Evolutionary conservation across 305 asterid genomes (phyloP), one percentile per base, ranked within the genome.

Genomic region (Lippia alba): DNA sequence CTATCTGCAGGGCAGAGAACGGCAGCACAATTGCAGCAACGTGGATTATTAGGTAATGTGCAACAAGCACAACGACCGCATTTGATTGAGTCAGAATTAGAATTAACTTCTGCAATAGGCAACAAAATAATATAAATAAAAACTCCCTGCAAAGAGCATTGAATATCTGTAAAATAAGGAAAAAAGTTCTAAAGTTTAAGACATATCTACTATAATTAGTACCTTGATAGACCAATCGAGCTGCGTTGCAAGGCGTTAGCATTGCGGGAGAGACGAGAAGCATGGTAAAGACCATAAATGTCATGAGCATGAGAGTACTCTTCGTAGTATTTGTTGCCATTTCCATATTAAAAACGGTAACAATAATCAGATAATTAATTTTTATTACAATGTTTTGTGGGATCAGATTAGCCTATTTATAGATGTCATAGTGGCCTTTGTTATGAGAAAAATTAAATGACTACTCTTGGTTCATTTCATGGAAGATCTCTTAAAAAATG

Each of bases 241-340:
- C 62, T 6, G 82, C 76, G 3, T 70, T 17, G 64, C 58, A 56
- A 34, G 67, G 30, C 30, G 3, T 24, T 24, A 24, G 61, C 10
- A 44, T 3, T 16, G 64, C 64, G 2, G 63, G 67, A 69, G 82
- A 63, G 30, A 64, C 39, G 50, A 73, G 73, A 11, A 73, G 8
- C n/a, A 68, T 51, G 65, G 70, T 64, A 17, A 78, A 57, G 36
- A 78, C 48, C 34, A 67, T 18, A 55, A 74, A 30, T 33, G 59
- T 49, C 18, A 66, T 24, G 30, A 24, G 58, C 54, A 64, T 65
- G 36, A 65, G 9, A 69, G 30, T 50, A 64, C 40, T 50, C 50
- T 64, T 78, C 24, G 18, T 19, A 24, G 24, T 60, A 17, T 53
- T 57, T 30, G 40, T 61, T 5, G 72, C 61, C 81, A 62, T 68